These are phyloP conservation scores for Juncus inflexus DNA, from an alignment of 176 grass and related monocot genomes.

Conservation along the genomic window DNA sequence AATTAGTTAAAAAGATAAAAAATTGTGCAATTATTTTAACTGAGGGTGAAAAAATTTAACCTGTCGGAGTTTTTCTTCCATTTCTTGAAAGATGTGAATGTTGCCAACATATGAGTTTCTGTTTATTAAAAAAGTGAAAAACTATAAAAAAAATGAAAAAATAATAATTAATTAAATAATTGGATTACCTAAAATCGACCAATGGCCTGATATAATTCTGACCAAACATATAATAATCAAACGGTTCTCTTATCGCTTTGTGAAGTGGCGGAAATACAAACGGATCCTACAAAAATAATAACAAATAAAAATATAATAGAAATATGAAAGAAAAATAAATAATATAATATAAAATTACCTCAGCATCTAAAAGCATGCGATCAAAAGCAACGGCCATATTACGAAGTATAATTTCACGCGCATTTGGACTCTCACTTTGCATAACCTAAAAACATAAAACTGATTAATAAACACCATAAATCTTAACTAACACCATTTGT, in stretches of 20 bases:
- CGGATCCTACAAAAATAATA: constrained; percentile 56
- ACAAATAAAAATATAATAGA: constrained; percentile 24
- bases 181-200: constrained; percentile 79
- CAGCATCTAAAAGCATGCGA: constrained; percentile 63
- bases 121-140: constrained; percentile 31
- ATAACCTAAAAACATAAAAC: constrained; percentile 53
- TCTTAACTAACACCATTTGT: neutral
- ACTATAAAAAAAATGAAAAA: constrained; percentile 7
- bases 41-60: constrained; percentile 38
- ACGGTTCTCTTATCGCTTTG: constrained; percentile 81
- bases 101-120: constrained; percentile 94
- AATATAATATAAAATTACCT: constrained; percentile 44
- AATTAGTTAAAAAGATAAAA: constrained; percentile 10
- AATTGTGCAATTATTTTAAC: neutral
- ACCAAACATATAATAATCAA: constrained; percentile 97
- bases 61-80: constrained; percentile 81
- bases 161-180: constrained; percentile 6
- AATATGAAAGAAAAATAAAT: constrained; percentile 17
- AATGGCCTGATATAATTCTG: constrained; percentile 89
- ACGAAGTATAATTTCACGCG: constrained; percentile 55
- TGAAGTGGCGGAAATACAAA: constrained; percentile 91
- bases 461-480: neutral
- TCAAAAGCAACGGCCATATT: constrained; percentile 84
- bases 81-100: constrained; percentile 62
- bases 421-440: constrained; percentile 63